A percentile compares a stretch with the other conserved stretches of the same genome.
Conservation (phyloP, 1,139 yeast genomes). For the Saccharomycopsis hybrid region DNA sequence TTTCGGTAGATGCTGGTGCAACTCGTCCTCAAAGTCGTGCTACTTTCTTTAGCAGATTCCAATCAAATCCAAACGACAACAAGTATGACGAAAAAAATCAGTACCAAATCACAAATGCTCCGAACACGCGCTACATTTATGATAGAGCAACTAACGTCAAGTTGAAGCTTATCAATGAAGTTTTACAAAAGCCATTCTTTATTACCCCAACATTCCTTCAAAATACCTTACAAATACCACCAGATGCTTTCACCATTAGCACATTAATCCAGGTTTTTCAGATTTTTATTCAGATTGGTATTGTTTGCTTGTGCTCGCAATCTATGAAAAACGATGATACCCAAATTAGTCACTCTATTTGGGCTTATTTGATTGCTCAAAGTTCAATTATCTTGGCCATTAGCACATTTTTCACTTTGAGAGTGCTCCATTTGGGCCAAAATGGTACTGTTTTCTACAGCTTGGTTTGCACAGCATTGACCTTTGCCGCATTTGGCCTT, state of each 20-base stretch:
- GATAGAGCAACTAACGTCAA: not conserved
- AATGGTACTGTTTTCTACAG: conserved; percentile 18
- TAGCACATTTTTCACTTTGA: conserved; percentile 12
- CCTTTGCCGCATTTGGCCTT: conserved; percentile 21
- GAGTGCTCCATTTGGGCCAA: conserved; percentile 15
- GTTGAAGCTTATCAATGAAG: not conserved
- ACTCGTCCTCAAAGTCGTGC: not conserved
- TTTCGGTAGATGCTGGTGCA: not conserved
- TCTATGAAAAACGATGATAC: conserved; percentile 13
- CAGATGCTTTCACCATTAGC: conserved; percentile 14
- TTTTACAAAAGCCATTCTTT: conserved; percentile 11
- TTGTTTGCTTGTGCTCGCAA: conserved; percentile 13
- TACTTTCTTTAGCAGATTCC: not conserved
- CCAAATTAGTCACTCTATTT: conserved; percentile 13
- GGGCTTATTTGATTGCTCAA: conserved; percentile 20
- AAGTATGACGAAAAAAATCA: not conserved
- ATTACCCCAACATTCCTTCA: conserved; percentile 9
- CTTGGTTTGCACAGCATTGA: conserved; percentile 6
- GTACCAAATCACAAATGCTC: not conserved
- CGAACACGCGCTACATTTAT: not conserved
- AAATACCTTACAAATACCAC: conserved; percentile 16
- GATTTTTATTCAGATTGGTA: conserved; percentile 15
- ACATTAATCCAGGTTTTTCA: conserved; percentile 16
- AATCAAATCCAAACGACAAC: not conserved
- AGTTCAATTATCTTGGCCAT: conserved; percentile 19